These are phyloP conservation scores for Lotus japonicus DNA, from an alignment of 306 rosid species.

Conservation along the genomic window DNA sequence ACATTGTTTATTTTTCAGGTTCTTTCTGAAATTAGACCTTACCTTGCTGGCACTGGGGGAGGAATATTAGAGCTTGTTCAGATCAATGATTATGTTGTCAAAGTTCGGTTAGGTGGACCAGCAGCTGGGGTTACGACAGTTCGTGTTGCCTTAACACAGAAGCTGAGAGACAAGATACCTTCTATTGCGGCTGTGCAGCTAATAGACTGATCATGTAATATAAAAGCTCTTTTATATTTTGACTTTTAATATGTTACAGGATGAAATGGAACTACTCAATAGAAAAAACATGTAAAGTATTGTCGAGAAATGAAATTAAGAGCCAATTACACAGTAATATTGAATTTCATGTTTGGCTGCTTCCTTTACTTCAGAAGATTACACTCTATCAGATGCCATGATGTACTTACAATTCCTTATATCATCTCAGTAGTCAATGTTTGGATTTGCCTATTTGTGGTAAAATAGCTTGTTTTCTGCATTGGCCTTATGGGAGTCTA, in stretches of 20 bases:
- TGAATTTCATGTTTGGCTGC: not conserved
- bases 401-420: not conserved
- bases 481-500: too few relatives aligned
- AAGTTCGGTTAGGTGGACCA: constrained; percentile 82
- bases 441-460: too few relatives aligned
- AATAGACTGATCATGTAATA: constrained; percentile 43
- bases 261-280: constrained; percentile 2
- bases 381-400: too few relatives aligned
- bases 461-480: too few relatives aligned
- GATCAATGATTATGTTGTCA: constrained; percentile 63
- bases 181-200: constrained; percentile 85
- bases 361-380: too few relatives aligned
- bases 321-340: not conserved
- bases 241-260: not conserved
- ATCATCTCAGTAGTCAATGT: too few relatives aligned
- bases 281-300: constrained; percentile 7
- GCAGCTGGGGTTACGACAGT: constrained; percentile 92
- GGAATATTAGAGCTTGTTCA: constrained; percentile 73
- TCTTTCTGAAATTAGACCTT: constrained; percentile 90
- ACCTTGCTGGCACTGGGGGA: constrained; percentile 92
- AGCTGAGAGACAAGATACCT: constrained; percentile 88
- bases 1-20: constrained; percentile 41
- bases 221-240: constrained; percentile 10
- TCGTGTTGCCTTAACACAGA: constrained; percentile 88
- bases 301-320: not conserved